phyloP scores from a whole-genome alignment of 441 rosid genomes.

The Aquilaria agallochum region DNA sequence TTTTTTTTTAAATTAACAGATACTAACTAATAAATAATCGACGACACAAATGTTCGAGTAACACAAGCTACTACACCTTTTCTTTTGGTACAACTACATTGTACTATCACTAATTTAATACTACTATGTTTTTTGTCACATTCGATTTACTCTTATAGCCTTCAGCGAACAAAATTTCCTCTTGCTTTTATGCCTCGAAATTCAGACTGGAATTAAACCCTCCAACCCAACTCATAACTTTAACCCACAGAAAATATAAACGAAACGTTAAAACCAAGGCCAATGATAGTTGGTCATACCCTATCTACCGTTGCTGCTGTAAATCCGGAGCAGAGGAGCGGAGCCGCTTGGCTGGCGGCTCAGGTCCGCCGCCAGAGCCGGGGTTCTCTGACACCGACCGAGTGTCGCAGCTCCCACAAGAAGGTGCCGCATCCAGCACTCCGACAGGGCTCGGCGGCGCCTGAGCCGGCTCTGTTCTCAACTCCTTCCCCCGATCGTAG shows the following conservation, averaged over 20 bases:
- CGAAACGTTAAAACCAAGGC: too few relatives aligned
- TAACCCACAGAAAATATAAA: too few relatives aligned
- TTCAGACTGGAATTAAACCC: slow-evolving; percentile 9
- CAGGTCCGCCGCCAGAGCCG: slow-evolving; percentile 21
- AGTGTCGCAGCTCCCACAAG: slow-evolving; percentile 48
- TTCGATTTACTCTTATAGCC: background rate
- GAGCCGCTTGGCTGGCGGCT: slow-evolving; percentile 35
- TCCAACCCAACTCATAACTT: too few relatives aligned
- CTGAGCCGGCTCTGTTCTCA: slow-evolving; percentile 22
- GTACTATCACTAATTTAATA: too few relatives aligned
- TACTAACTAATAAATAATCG: too few relatives aligned
- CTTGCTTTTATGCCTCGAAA: slow-evolving; percentile 6
- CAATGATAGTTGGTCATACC: background rate
- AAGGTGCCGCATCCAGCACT: slow-evolving; percentile 49
- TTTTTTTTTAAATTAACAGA: too few relatives aligned
- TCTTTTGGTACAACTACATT: too few relatives aligned
- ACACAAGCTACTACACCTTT: too few relatives aligned
- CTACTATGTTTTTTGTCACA: background rate
- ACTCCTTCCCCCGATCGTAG: slow-evolving; percentile 21
- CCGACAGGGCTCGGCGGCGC: slow-evolving; percentile 55
- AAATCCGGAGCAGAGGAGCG: slow-evolving; percentile 46
- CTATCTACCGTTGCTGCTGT: slow-evolving; percentile 38
- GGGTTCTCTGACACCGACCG: slow-evolving; percentile 28
- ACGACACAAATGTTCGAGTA: too few relatives aligned
- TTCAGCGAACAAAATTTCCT: slow-evolving; percentile 12